These are phyloP conservation scores for Botrytis aclada DNA, from an alignment of 2,329 filamentous ascomycete species.

Conservation along the genomic window DNA sequence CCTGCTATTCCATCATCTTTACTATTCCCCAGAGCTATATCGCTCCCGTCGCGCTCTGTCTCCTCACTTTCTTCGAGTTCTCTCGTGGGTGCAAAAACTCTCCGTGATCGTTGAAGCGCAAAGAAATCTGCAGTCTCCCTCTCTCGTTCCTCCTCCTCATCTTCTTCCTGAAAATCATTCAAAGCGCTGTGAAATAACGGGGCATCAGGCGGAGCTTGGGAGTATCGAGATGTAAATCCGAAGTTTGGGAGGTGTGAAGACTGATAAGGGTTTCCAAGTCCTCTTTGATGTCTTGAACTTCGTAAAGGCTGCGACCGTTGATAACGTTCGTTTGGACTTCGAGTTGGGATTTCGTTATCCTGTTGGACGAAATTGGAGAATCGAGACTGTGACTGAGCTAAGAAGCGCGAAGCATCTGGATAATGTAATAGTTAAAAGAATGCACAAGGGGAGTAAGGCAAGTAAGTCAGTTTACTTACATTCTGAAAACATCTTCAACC, in stretches of 20 bases:
- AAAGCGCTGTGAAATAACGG: conserved; percentile 92
- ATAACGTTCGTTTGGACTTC: conserved; percentile 39
- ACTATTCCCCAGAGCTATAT: conserved; percentile 52
- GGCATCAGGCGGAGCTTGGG: conserved; percentile 67
- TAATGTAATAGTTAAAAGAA: conserved; percentile 20
- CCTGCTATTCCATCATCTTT: conserved; percentile 47
- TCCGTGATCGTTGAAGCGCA: conserved; percentile 82
- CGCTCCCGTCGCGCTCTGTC: conserved; percentile 68
- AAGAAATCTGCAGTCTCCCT: conserved; percentile 92
- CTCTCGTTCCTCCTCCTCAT: conserved; percentile 87
- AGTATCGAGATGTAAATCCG: conserved; percentile 74
- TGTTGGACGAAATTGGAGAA: conserved; percentile 69
- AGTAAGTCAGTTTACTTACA: conserved; percentile 29
- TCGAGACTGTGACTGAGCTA: conserved; percentile 93
- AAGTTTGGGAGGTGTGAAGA: conserved; percentile 72
- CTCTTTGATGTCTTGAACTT: conserved; percentile 30
- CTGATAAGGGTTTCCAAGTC: conserved; percentile 74
- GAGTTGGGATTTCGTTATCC: conserved; percentile 40
- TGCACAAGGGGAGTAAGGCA: background rate
- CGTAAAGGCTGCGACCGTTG: conserved; percentile 31
- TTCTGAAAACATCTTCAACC: conserved; percentile 38
- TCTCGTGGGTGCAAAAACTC: conserved; percentile 80
- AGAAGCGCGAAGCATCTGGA: conserved; percentile 85
- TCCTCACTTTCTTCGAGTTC: conserved; percentile 78
- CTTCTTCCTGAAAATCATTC: conserved; percentile 88